Evolutionary conservation across 305 asterid genomes (phyloP).

Genomic region (Fraxinus sp.): DNA sequence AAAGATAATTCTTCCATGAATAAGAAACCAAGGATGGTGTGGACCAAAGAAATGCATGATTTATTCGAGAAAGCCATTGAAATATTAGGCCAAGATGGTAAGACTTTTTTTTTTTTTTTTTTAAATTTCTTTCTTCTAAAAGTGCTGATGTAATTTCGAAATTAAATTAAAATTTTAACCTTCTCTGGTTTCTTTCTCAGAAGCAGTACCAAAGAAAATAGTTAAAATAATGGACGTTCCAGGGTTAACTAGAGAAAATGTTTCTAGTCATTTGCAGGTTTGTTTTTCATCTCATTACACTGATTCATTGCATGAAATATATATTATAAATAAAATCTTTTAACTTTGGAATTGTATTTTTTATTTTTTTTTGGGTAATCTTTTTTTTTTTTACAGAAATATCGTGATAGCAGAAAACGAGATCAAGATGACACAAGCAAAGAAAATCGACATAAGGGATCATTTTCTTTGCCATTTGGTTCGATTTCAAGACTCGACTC

Average conservation of each 20-base stretch:
- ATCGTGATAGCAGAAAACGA: slow-evolving; percentile 48
- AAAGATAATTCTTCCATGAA: slow-evolving; percentile 26
- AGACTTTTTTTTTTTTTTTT: slow-evolving; percentile 10
- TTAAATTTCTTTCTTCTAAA: not conserved
- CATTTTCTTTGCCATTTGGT: slow-evolving; percentile 15
- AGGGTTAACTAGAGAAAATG: slow-evolving; percentile 68
- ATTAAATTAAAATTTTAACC: not conserved
- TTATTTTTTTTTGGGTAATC: not conserved
- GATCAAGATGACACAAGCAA: slow-evolving; percentile 35
- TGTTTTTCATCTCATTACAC: not conserved
- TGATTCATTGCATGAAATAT: not conserved
- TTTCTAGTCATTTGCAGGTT: slow-evolving; percentile 90
- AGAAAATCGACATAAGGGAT: not conserved
- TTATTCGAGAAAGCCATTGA: slow-evolving; percentile 62
- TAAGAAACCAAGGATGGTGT: slow-evolving; percentile 58
- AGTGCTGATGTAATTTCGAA: not conserved
- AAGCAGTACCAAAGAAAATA: slow-evolving; percentile 73
- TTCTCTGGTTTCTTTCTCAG: slow-evolving; percentile 29
- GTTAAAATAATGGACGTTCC: slow-evolving; percentile 65
- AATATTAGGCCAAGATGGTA: slow-evolving; percentile 49
- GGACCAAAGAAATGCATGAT: slow-evolving; percentile 66
- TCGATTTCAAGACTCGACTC: slow-evolving; percentile 5
- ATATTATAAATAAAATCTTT: no score
- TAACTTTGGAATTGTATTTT: not conserved
- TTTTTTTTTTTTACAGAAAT: slow-evolving; percentile 48